Base-by-base conservation (phyloP, 108 stramenopile species). In the Nitzschia sp. region DNA sequence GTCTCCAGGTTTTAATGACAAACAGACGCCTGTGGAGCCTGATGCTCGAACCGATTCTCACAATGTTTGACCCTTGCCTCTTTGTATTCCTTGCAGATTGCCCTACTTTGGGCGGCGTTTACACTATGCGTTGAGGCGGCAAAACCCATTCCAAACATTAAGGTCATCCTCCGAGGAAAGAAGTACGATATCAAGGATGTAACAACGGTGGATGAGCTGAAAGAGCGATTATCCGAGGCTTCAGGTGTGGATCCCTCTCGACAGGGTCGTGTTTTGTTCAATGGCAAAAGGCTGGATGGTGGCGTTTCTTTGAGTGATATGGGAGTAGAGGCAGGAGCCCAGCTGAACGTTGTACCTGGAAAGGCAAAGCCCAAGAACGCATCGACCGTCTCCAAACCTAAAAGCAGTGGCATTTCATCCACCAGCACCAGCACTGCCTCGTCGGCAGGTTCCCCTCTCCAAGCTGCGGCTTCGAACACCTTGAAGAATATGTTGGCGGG, bases 311-410 rank as follows among this genome's bases (percentile, higher is more conserved):
- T 89, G 48, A 56, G 55, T 8, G 80, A 81, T 11, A 77, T 57
- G 17, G 87, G 87, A 20, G 80, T 89, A 6, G 17, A 41, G 15
- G 78, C 80, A n/a, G 84, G 84, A 14, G 80, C 57, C 20, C 70
- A 77, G 10, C 54, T 88, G 10, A 83, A 82, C 51, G 63, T 85
- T 46, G 82, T 89, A n/a, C 87, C 87, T 14, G 55, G 51, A 63
- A 80, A 71, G 34, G 34, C 56, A 15, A 69, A 69, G 53, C 25
- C 71, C 15, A 72, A 68, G 67, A 68, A 55, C 41, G 41, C 39
- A 2, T 38, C 39, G 2, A 42, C n/a, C 3, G 71, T 14, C 14
- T 24, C 40, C 34, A 57, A 56, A 37, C 2, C 65, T 15, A 14
- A 57, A 0, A 29, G 48, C 10, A 41, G 42, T 10, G 17, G 63